These are phyloP conservation scores for Fusarium gaditjirri DNA, from an alignment of 2,329 filamentous ascomycete species.

Conservation along the genomic window DNA sequence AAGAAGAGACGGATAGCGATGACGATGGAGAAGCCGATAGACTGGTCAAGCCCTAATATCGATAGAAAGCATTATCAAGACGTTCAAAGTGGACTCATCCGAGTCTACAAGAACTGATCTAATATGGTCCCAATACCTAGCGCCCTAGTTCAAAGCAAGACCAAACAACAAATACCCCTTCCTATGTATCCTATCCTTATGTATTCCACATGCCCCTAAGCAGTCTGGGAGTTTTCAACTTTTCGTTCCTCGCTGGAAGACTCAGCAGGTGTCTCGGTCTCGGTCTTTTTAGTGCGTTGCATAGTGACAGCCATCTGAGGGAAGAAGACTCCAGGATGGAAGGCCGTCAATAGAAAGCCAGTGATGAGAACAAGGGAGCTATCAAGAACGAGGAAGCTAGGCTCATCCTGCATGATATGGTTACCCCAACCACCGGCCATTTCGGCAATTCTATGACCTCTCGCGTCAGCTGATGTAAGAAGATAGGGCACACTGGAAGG, in stretches of 20 bases:
- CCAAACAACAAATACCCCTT: not conserved
- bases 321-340: conserved; percentile 66
- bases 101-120: conserved; percentile 25
- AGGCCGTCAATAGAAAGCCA: conserved; percentile 60
- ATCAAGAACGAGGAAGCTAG: conserved; percentile 69
- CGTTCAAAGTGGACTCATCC: conserved; percentile 7
- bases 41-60: conserved; percentile 53
- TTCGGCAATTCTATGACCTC: conserved; percentile 62
- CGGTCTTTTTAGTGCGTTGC: conserved; percentile 36
- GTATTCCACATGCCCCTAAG: conserved; percentile 18
- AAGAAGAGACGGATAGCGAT: conserved; percentile 61
- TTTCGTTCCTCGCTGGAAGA: conserved; percentile 46
- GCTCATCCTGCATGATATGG: conserved; percentile 70
- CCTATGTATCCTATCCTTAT: not conserved
- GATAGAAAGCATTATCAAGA: conserved; percentile 32
- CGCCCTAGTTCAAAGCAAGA: conserved; percentile 1
- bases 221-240: conserved; percentile 21
- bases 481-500: not conserved
- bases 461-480: conserved; percentile 26
- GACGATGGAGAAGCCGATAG: conserved; percentile 58
- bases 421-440: conserved; percentile 74
- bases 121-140: not conserved
- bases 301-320: conserved; percentile 59
- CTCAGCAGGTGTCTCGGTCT: conserved; percentile 42
- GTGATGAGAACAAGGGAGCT: conserved; percentile 61